Percentiles rank a stretch among this genome's conserved stretches.
Conservation (phyloP, 2,329 filamentous ascomycete species). For the Xylariales sp. region DNA sequence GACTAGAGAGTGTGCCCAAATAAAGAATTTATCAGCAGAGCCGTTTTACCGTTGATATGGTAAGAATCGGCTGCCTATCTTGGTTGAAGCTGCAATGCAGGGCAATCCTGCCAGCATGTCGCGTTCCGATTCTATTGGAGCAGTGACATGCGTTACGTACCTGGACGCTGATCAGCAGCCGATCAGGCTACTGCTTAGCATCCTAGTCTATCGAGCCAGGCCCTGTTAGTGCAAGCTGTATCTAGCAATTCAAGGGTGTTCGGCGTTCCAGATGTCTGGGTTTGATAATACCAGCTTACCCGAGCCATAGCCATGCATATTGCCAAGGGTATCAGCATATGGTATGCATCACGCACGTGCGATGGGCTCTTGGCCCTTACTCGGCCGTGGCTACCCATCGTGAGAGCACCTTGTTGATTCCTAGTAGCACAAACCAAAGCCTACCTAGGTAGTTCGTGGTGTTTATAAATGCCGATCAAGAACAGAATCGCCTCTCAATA, state of each 20-base stretch:
- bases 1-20: not conserved
- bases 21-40: too few species aligned
- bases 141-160: not conserved
- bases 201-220: not conserved
- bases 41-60: not conserved
- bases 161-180: not conserved
- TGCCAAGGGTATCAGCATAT: conserved; percentile 5
- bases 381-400: not conserved
- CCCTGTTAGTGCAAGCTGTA: not conserved
- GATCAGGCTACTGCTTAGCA: not conserved
- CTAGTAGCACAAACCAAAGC: not conserved
- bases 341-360: conserved; percentile 26
- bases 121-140: conserved; percentile 4
- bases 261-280: conserved; percentile 4
- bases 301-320: too few species aligned
- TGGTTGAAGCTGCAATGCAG: not conserved
- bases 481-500: too few species aligned
- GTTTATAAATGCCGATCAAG: not conserved
- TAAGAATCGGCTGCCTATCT: not conserved
- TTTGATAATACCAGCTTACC: not conserved
- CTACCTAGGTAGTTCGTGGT: not conserved
- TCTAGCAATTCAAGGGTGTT: not conserved
- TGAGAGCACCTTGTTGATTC: not conserved
- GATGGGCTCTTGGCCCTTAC: not conserved
- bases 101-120: not conserved